Percentiles rank a stretch among this genome's conserved stretches.
Evolutionary conservation across 2,329 filamentous ascomycete species (phyloP).

Genomic region (Microsporum audouinii): DNA sequence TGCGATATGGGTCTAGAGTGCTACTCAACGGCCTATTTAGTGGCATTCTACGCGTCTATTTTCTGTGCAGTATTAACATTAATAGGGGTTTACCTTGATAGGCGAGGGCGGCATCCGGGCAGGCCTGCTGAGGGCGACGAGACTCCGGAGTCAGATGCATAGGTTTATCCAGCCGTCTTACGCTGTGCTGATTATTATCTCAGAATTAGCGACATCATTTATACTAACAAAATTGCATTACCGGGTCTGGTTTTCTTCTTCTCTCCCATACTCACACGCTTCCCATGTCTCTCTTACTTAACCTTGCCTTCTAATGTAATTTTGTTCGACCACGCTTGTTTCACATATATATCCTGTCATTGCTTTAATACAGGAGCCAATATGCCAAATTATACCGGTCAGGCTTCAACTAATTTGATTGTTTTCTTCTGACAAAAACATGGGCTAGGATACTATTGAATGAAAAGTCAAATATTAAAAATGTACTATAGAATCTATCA

Average conservation of each 20-base stretch:
- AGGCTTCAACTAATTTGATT: neutral
- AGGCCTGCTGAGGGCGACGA: slow-evolving; percentile 17
- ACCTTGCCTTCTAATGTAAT: neutral
- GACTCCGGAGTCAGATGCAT: slow-evolving; percentile 8
- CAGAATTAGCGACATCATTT: neutral
- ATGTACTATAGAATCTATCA: neutral
- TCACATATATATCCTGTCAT: neutral
- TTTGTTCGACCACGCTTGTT: neutral
- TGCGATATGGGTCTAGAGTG: slow-evolving; percentile 70
- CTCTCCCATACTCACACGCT: neutral
- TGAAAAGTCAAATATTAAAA: neutral
- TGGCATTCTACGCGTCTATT: slow-evolving; percentile 62
- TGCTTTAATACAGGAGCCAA: neutral
- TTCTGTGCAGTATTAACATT: slow-evolving; percentile 58
- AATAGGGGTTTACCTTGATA: slow-evolving; percentile 38
- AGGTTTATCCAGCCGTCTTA: neutral
- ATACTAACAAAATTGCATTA: neutral
- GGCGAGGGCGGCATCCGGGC: slow-evolving; percentile 18
- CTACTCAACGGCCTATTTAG: slow-evolving; percentile 68
- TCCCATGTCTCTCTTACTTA: neutral
- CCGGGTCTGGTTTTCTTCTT: neutral
- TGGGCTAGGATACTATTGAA: neutral
- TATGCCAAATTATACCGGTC: neutral
- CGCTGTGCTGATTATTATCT: neutral
- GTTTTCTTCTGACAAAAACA: no score